Conservation (phyloP, 768 basidiomycete genomes). For the Porpolomopsis calyptriformis region DNA sequence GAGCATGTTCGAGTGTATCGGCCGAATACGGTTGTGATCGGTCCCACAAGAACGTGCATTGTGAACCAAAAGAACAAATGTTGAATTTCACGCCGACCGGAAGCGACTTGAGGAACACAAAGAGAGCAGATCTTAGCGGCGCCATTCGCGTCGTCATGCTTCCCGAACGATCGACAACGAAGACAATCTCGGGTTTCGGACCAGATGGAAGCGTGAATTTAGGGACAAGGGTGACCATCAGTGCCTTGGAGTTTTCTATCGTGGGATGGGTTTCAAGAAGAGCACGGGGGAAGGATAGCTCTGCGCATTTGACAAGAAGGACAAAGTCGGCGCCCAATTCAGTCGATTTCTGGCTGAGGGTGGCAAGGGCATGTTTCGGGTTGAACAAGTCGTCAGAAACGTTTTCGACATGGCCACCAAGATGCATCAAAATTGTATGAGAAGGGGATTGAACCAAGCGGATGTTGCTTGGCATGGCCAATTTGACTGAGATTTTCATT, state of each 20-base stretch:
- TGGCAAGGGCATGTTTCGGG: neutral
- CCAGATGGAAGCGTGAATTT: neutral
- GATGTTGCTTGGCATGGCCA: neutral
- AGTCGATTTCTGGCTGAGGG: neutral
- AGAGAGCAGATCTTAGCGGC: neutral
- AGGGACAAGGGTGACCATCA: neutral
- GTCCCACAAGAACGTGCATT: neutral
- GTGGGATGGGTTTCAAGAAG: neutral
- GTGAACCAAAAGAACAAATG: neutral
- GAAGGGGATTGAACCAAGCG: neutral
- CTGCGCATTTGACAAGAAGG: neutral
- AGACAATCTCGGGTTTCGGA: neutral
- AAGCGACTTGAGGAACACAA: neutral
- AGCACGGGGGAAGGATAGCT: neutral
- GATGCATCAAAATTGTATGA: neutral
- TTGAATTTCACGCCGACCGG: neutral
- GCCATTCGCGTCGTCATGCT: neutral
- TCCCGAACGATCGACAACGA: neutral
- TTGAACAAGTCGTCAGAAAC: neutral
- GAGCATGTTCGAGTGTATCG: neutral
- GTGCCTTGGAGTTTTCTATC: neutral
- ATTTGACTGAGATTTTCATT: neutral
- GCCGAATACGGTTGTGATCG: neutral
- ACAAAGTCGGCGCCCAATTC: neutral
- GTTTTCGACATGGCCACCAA: neutral